These are phyloP conservation scores for Cladorrhinum sp. DNA, from an alignment of 2,329 filamentous ascomycete species.

Conservation along the genomic window DNA sequence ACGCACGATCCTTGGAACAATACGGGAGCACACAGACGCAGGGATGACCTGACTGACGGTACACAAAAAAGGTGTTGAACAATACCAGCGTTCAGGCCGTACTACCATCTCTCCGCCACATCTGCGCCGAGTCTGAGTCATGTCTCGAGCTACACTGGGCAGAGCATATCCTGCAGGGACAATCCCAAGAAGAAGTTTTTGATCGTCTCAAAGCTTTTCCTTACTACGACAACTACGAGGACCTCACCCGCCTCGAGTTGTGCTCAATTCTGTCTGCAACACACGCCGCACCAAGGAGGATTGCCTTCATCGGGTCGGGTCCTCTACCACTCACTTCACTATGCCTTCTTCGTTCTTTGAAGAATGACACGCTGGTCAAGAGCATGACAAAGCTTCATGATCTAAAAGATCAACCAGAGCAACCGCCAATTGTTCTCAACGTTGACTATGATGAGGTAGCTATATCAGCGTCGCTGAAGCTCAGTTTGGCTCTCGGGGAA, in stretches of 20 bases:
- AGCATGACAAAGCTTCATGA: background rate
- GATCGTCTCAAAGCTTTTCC: slow-evolving; percentile 40
- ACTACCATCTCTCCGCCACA: slow-evolving; percentile 36
- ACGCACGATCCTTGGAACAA: background rate
- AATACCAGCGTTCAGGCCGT: slow-evolving; percentile 33
- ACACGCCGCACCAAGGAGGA: slow-evolving; percentile 28
- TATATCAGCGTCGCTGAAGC: slow-evolving; percentile 18
- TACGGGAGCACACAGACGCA: background rate
- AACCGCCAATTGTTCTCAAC: slow-evolving; percentile 20
- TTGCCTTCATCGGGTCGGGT: slow-evolving; percentile 51
- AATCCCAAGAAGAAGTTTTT: slow-evolving; percentile 18
- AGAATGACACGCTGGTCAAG: slow-evolving; percentile 12
- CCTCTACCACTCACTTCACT: slow-evolving; percentile 48
- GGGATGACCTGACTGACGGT: background rate
- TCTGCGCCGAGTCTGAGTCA: slow-evolving; percentile 45
- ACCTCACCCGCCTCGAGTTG: slow-evolving; percentile 46
- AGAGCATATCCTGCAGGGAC: slow-evolving; percentile 30
- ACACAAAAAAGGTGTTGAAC: slow-evolving; percentile 32
- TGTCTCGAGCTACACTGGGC: slow-evolving; percentile 46
- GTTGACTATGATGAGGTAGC: slow-evolving; percentile 22
- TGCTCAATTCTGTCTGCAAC: slow-evolving; percentile 38
- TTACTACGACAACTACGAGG: slow-evolving; percentile 48
- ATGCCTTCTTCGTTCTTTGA: slow-evolving; percentile 39
- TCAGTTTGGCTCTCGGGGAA: slow-evolving; percentile 16
- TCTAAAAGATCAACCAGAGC: background rate